Evolutionary conservation across 441 rosid species (phyloP).

Genomic region (Croton setiger): DNA sequence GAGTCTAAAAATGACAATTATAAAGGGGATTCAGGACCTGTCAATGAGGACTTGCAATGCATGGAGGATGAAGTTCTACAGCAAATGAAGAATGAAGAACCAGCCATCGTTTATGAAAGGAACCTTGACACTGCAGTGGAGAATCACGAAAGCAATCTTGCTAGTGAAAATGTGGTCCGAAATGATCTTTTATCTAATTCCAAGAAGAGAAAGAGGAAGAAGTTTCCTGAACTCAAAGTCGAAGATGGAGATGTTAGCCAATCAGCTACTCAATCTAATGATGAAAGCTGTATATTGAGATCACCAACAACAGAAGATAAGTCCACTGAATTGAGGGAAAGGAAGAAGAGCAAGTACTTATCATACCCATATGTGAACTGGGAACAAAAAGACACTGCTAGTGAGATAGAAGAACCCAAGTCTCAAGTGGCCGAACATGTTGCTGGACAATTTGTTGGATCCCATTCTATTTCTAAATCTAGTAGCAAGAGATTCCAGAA

Average conservation of each 20-base stretch:
- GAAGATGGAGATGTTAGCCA: slow-evolving; percentile 24
- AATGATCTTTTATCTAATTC: slow-evolving; percentile 21
- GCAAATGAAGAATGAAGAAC: slow-evolving; percentile 21
- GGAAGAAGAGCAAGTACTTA: slow-evolving; percentile 71
- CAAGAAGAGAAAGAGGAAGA: slow-evolving; percentile 37
- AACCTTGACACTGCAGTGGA: slow-evolving; percentile 5
- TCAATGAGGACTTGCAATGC: slow-evolving; percentile 8
- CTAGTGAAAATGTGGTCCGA: slow-evolving; percentile 22
- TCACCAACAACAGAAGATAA: slow-evolving; percentile 22
- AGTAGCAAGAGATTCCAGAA: slow-evolving; percentile 54
- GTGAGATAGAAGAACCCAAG: slow-evolving; percentile 28
- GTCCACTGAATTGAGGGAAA: slow-evolving; percentile 44
- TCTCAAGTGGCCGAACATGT: slow-evolving; percentile 21
- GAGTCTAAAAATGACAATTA: slow-evolving; percentile 22
- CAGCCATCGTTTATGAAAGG: slow-evolving; percentile 14
- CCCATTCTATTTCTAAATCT: slow-evolving; percentile 47
- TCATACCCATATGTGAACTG: slow-evolving; percentile 57
- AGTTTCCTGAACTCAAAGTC: slow-evolving; percentile 19
- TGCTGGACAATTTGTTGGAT: slow-evolving; percentile 34
- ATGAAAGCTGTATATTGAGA: slow-evolving; percentile 5
- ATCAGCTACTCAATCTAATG: slow-evolving; percentile 15
- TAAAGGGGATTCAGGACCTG: slow-evolving; percentile 8
- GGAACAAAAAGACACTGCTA: slow-evolving; percentile 29
- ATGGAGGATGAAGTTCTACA: slow-evolving; percentile 10
- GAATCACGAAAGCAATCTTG: slow-evolving; percentile 16